Base-by-base conservation (phyloP, 768 basidiomycete species). In the Asterophora parasitica region DNA sequence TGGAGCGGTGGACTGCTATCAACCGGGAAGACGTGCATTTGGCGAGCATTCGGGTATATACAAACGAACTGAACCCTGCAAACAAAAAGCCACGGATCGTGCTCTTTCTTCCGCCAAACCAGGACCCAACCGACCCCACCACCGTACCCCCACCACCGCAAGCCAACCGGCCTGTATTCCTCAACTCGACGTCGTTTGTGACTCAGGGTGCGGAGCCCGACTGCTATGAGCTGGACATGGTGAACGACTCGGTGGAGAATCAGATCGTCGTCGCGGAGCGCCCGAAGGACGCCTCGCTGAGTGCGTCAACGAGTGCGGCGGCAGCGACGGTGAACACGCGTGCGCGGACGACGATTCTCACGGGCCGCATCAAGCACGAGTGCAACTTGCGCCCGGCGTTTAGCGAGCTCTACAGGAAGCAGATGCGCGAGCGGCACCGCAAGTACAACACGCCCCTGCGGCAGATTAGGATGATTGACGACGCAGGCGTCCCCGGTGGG, bases 171-270 rank as follows among this genome's bases (percentile, higher is more conserved):
- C 75, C 75, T 1, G 51, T 53, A 0, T 78, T 78, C 53, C 60
- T 64, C 9, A 49, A 58, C 0, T 50, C 66, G 1, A 65, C 71
- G 1, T 53, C 65, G 2, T 68, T 69, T 38, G 33, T 60, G 1
- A 55, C 66, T 0, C 59, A 59, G 1, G 67, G 65, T 4, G 58
- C 65, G 4, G 76, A 80, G 51, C 77, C 76, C 4, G 85, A 87
- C 58, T 78, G 82, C 64, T 97, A 92, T 68, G 88, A 92, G 56
- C 74, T 97, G 28, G 85, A 90, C 35, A 90, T 95, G 80, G 82
- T 92, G 35, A 86, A 90, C 52, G 85, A 90, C 52, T 66, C 79
- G 27, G 85, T 90, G 7, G 87, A 88, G 57, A 93, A 92, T 67
- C 85, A 92, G 64, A 77, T 88, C 48, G 88, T 92, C 23, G 79